phyloP scores from a whole-genome alignment of 2,329 filamentous ascomycete species.

The Colletotrichum lini region DNA sequence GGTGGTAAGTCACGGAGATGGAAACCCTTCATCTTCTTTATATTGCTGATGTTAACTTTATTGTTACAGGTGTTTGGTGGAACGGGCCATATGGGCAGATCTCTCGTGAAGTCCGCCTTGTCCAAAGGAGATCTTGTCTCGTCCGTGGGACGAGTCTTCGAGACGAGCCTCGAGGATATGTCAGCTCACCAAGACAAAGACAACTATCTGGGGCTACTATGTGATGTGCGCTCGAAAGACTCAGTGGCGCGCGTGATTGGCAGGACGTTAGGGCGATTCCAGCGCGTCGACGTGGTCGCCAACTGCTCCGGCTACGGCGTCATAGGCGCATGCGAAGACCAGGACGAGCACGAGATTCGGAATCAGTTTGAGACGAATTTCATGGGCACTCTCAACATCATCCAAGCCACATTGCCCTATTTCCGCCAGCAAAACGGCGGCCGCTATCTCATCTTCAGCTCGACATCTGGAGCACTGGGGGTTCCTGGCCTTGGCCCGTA shows the following conservation, averaged over 20 bases:
- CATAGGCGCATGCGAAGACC: constrained; percentile 95
- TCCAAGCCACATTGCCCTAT: constrained; percentile 89
- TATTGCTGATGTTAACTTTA: neutral
- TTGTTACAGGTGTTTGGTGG: constrained; percentile 84
- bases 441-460: constrained; percentile 94
- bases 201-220: constrained; percentile 85
- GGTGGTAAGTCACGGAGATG: constrained; percentile 74
- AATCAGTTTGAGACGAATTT: constrained; percentile 99
- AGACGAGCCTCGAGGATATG: constrained; percentile 82
- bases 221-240: constrained; percentile 87
- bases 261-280: constrained; percentile 80
- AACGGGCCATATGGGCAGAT: constrained; percentile 96
- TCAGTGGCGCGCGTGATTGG: constrained; percentile 83
- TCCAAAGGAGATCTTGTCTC: constrained; percentile 86
- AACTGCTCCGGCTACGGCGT: constrained; percentile 97
- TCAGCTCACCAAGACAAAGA: constrained; percentile 70
- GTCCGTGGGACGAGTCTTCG: constrained; percentile 86
- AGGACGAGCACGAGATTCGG: constrained; percentile 93
- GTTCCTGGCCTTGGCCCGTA: constrained; percentile 94
- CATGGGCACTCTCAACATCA: constrained; percentile 93
- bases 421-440: constrained; percentile 83
- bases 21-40: constrained; percentile 9
- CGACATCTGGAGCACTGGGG: constrained; percentile 90
- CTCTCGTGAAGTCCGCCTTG: constrained; percentile 86
- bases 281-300: constrained; percentile 87